phyloP scores from a whole-genome alignment of 352 stramenopile species.

The Achlya hypogyna region DNA sequence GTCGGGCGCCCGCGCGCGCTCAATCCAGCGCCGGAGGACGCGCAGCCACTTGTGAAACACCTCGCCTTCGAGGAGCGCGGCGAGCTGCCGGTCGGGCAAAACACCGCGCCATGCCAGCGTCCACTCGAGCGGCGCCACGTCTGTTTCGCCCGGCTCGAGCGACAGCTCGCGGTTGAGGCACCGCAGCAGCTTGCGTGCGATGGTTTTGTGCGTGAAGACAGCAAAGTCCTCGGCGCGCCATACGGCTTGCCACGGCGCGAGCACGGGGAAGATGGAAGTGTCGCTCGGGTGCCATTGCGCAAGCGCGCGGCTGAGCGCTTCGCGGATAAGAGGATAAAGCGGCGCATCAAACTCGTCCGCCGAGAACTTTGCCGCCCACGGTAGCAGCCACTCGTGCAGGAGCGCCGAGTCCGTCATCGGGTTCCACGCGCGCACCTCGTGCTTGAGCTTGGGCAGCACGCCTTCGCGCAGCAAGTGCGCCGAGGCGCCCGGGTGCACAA shows the following conservation, averaged over 20 bases:
- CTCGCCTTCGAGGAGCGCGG: constrained; percentile 81
- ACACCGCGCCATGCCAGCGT: constrained; percentile 61
- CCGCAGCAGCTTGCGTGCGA: constrained; percentile 62
- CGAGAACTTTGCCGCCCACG: constrained; percentile 43
- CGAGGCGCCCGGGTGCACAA: constrained; percentile 27
- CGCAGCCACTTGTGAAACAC: constrained; percentile 89
- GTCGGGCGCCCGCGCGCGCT: constrained; percentile 21
- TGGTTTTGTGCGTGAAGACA: constrained; percentile 76
- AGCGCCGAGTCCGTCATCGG: constrained; percentile 32
- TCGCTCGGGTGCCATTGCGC: constrained; percentile 77
- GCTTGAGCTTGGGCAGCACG: constrained; percentile 58
- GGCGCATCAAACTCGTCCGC: constrained; percentile 30
- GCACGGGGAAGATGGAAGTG: constrained; percentile 42
- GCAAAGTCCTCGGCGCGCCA: constrained; percentile 75
- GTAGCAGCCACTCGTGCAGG: constrained; percentile 75
- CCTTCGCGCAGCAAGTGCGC: constrained; percentile 48
- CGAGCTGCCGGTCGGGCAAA: constrained; percentile 61
- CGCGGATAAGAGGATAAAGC: constrained; percentile 61
- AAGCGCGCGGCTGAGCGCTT: constrained; percentile 50
- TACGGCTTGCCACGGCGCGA: constrained; percentile 57
- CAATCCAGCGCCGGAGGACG: constrained; percentile 73
- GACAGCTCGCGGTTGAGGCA: constrained; percentile 75
- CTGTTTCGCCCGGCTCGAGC: constrained; percentile 53
- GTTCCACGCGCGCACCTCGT: constrained; percentile 57
- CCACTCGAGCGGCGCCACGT: constrained; percentile 55